Conservation (phyloP, 441 rosid genomes). For the Erodium trifolium region DNA sequence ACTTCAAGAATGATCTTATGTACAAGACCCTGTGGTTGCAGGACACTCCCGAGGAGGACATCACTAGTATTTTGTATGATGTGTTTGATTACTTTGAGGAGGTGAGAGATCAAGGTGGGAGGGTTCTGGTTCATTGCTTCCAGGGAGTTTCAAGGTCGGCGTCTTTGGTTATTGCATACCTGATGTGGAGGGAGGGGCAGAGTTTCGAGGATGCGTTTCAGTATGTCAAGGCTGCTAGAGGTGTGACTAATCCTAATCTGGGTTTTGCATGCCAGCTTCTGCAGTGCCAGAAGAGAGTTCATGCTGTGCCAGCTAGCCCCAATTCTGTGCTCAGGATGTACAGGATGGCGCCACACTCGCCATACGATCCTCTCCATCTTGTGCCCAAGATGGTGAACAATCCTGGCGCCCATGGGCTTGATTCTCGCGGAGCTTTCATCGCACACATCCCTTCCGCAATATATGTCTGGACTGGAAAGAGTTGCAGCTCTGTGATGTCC, state of each 20-base stretch:
- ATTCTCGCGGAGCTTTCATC: slow-evolving; percentile 65
- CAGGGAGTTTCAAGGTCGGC: slow-evolving; percentile 70
- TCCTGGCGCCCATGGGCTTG: slow-evolving; percentile 38
- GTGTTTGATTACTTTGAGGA: slow-evolving; percentile 84
- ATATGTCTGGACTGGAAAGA: slow-evolving; percentile 60
- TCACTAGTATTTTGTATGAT: slow-evolving; percentile 64
- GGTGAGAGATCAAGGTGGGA: slow-evolving; percentile 59
- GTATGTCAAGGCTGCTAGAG: slow-evolving; percentile 66
- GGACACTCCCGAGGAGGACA: slow-evolving; percentile 68
- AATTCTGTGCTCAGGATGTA: slow-evolving; percentile 52
- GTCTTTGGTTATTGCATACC: slow-evolving; percentile 70
- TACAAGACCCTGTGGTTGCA: slow-evolving; percentile 73
- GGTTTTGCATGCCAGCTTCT: slow-evolving; percentile 75
- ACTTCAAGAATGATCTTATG: slow-evolving; percentile 67
- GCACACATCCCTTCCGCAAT: slow-evolving; percentile 52
- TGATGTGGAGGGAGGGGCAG: slow-evolving; percentile 76
- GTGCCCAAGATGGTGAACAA: slow-evolving; percentile 56
- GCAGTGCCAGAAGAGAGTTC: slow-evolving; percentile 74
- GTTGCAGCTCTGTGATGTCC: slow-evolving; percentile 39
- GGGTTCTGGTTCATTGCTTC: slow-evolving; percentile 67
- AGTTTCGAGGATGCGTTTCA: slow-evolving; percentile 74
- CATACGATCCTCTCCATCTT: slow-evolving; percentile 71
- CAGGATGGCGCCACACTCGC: slow-evolving; percentile 70
- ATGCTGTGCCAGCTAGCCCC: slow-evolving; percentile 56
- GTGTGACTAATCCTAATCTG: slow-evolving; percentile 69